Conservation (phyloP, 768 basidiomycete genomes). For the Phylloporus sp. region DNA sequence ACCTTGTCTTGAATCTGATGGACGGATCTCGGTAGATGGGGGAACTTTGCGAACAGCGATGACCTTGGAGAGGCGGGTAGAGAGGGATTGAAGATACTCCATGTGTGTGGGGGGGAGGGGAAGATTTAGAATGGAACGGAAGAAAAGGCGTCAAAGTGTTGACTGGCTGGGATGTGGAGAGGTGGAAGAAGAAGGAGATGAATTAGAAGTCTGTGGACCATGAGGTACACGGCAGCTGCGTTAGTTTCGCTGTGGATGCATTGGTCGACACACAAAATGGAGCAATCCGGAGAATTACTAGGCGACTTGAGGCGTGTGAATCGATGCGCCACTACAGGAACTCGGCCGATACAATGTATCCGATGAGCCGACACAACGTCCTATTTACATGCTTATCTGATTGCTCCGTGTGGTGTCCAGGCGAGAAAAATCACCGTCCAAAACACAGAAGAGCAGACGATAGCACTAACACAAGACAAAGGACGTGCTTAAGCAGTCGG, state of each 20-base stretch:
- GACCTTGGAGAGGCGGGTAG: slow-evolving; percentile 18
- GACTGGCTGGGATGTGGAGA: no score
- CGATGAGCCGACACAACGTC: slow-evolving; percentile 5
- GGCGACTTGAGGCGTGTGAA: slow-evolving; percentile 15
- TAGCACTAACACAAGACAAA: slow-evolving; percentile 1
- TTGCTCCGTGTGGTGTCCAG: not conserved
- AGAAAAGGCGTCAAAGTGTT: not conserved
- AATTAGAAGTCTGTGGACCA: slow-evolving; percentile 8
- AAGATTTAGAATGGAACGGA: not conserved
- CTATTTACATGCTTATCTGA: not conserved
- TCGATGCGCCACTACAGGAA: not conserved
- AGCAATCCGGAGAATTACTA: not conserved
- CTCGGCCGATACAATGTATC: slow-evolving; percentile 13
- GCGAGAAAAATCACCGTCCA: not conserved
- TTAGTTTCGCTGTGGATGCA: slow-evolving; percentile 20
- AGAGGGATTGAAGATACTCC: slow-evolving; percentile 22
- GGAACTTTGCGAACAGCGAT: slow-evolving; percentile 17
- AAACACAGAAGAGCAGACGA: slow-evolving; percentile 1
- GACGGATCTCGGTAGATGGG: slow-evolving; percentile 5
- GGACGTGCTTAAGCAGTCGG: no score
- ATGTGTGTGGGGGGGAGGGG: no score
- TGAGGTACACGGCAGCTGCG: slow-evolving; percentile 15
- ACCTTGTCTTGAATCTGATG: slow-evolving; percentile 16
- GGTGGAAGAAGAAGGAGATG: not conserved
- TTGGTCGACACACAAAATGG: slow-evolving; percentile 10